These are phyloP conservation scores for Metschnikowia gelsemii DNA, from an alignment of 805 yeast genomes.

Conservation along the genomic window DNA sequence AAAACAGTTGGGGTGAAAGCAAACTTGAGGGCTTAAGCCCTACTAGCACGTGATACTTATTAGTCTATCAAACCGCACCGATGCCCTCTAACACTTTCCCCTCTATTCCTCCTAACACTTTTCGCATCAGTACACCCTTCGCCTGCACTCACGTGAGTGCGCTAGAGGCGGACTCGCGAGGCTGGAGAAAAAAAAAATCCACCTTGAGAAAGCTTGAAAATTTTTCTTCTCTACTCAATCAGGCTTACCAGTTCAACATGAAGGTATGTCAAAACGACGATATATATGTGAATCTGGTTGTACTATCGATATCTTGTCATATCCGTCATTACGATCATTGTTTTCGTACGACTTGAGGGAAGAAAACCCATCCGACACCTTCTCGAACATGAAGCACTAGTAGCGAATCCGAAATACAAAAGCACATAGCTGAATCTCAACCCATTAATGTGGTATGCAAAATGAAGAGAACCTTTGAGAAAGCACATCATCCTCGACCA, in stretches of 20 bases:
- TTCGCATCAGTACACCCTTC: constrained; percentile 4
- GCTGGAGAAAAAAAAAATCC: constrained; percentile 18
- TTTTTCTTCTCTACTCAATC: constrained; percentile 27
- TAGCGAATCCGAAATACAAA: too few species aligned
- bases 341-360: not conserved
- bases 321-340: not conserved
- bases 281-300: constrained; percentile 2
- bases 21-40: constrained; percentile 18
- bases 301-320: not conserved
- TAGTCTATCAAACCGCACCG: too few species aligned
- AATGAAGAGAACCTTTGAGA: too few species aligned
- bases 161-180: constrained; percentile 5
- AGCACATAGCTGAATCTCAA: too few species aligned
- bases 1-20: not conserved
- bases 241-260: constrained; percentile 42
- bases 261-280: constrained; percentile 37
- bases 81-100: not conserved
- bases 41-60: constrained; percentile 15
- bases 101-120: not conserved
- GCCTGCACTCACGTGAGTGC: constrained; percentile 10
- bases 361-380: not conserved
- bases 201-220: constrained; percentile 18
- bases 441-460: too few species aligned
- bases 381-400: not conserved
- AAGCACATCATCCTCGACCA: too few species aligned